phyloP scores from a whole-genome alignment of 139 green algal genomes.

The Pycnococcus provasolii region DNA sequence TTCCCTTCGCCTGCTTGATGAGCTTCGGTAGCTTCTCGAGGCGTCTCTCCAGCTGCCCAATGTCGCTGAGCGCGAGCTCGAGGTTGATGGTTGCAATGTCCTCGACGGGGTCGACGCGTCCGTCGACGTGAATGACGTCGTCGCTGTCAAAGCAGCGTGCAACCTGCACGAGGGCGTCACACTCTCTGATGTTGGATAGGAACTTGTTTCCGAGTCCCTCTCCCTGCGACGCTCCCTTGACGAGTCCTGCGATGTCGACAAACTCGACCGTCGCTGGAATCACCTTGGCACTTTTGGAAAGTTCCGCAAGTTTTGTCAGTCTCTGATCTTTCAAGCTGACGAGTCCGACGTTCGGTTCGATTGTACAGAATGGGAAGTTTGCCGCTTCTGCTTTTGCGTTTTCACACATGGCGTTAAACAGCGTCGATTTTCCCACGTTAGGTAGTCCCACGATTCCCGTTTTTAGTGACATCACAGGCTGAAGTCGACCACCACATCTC shows the following conservation, averaged over 20 bases:
- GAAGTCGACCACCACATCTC: not conserved
- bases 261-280: conserved; percentile 88
- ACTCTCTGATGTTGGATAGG: conserved; percentile 89
- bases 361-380: conserved; percentile 99
- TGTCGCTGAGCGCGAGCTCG: conserved; percentile 84
- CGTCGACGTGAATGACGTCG: conserved; percentile 85
- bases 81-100: conserved; percentile 78
- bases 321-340: conserved; percentile 58
- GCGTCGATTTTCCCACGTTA: conserved; percentile 96
- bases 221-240: conserved; percentile 75
- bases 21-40: conserved; percentile 44
- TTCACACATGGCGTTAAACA: conserved; percentile 96
- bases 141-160: conserved; percentile 94
- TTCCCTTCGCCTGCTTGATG: not conserved
- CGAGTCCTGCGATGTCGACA: conserved; percentile 95
- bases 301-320: conserved; percentile 44
- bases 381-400: conserved; percentile 33
- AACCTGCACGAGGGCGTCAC: conserved; percentile 86
- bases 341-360: conserved; percentile 77
- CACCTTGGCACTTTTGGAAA: conserved; percentile 55
- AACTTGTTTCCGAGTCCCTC: conserved; percentile 98
- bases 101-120: conserved; percentile 47
- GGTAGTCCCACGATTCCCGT: conserved; percentile 92
- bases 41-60: conserved; percentile 73
- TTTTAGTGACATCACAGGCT: conserved; percentile 28